phyloP scores from a whole-genome alignment of 129 eudicot genomes.

The Calendula officinalis region DNA sequence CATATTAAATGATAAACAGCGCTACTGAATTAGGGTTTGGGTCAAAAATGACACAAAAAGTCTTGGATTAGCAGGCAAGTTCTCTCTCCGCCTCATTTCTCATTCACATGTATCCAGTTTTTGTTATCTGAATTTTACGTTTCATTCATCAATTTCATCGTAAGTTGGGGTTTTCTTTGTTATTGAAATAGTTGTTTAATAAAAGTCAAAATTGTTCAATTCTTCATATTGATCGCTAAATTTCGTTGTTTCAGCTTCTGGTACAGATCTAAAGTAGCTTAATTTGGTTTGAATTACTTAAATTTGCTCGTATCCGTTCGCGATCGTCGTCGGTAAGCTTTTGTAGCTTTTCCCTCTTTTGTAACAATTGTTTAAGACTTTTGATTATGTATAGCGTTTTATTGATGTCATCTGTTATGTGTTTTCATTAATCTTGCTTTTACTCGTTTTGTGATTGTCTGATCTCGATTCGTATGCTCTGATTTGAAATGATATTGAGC shows the following conservation, averaged over 20 bases:
- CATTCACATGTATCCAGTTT: constrained; percentile 3
- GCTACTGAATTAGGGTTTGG: constrained; percentile 16
- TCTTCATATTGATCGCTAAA: constrained; percentile 10
- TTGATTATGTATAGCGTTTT: neutral
- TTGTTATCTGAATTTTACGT: neutral
- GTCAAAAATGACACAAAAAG: constrained; percentile 23
- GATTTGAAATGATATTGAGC: neutral
- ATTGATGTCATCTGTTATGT: constrained; percentile 3
- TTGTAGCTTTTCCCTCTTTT: neutral
- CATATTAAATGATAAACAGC: neutral
- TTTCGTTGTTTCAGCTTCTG: constrained; percentile 19
- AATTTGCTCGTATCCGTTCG: constrained; percentile 3
- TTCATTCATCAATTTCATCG: constrained; percentile 8
- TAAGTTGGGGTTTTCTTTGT: neutral
- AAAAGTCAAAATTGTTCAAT: constrained; percentile 17
- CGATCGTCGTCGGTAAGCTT: constrained; percentile 32
- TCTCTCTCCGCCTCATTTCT: constrained; percentile 16
- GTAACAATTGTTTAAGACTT: constrained; percentile 5
- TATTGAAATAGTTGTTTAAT: constrained; percentile 4
- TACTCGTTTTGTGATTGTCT: neutral
- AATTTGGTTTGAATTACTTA: constrained; percentile 13
- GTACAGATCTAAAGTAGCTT: constrained; percentile 22
- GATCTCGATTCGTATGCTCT: neutral
- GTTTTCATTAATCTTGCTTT: neutral
- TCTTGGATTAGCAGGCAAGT: constrained; percentile 22